Base-by-base conservation (phyloP, 2,329 filamentous ascomycete genomes). In the Aspergillus spinulosporus region DNA sequence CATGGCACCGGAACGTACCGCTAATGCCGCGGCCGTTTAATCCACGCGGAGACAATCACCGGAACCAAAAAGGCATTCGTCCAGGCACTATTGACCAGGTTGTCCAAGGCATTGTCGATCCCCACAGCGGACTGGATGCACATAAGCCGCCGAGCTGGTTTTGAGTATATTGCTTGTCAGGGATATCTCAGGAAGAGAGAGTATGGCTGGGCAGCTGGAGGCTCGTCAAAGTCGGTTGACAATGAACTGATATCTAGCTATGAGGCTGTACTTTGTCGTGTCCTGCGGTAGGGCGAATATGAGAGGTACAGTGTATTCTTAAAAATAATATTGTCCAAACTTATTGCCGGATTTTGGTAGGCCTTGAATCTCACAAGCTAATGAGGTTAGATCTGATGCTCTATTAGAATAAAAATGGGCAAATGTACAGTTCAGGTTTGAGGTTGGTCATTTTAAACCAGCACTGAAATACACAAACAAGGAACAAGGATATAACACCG, bases 401-500 rank as follows among this genome's bases (percentile, higher is more conserved):
- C 44, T 47, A 15, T 47, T 34, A 34, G 7, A 15, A 14, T 12
- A 15, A 9, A 47, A 43, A 52, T 21, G 21, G 21, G 21, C 21
- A 21, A 21, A 21, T 49, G 51, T 61, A 61, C 52, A 58, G 48
- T 46, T 52, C 52, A 43, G 28, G 50, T 54, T 59, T 54, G 28
- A 51, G 36, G 32, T 52, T 28, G 42, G 50, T 45, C 49, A 14
- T 53, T 46, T 53, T 21, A 43, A 59, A 53, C 47, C 49, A 48
- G 52, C 47, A 55, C 43, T 46, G 49, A 54, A 61, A 54, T 57
- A 57, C 32, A 43, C 26, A 21, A 43, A 52, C 15, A 29, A 47
- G 52, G 9, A 50, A 53, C 32, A 47, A 53, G 32, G 43, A 45
- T 28, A 52, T 56, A 54, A 60, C 60, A 60, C 56, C 60, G 59